Conservation (phyloP, 2,329 filamentous ascomycete species). For the Aspergillus pseudonomiae region DNA sequence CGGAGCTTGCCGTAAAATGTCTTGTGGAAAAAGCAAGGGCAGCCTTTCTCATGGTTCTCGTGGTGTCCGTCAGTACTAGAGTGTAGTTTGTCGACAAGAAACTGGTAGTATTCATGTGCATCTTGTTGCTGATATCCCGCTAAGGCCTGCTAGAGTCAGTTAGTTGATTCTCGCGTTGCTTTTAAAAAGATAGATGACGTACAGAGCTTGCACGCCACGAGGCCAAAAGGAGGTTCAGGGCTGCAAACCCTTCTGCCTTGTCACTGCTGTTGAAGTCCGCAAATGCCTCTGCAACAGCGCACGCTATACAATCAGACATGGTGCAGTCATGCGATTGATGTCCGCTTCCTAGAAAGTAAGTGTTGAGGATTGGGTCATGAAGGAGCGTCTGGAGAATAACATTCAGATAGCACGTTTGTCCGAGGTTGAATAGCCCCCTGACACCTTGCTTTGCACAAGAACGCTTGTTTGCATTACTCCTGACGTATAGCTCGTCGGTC, state of each 20-base stretch:
- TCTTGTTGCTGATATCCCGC: conserved; percentile 95
- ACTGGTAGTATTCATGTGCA: conserved; percentile 96
- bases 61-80: conserved; percentile 73
- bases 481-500: conserved; percentile 76
- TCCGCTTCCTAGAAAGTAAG: conserved; percentile 89
- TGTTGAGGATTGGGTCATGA: conserved; percentile 88
- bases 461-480: conserved; percentile 74
- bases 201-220: conserved; percentile 81
- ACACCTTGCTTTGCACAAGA: conserved; percentile 86
- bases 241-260: conserved; percentile 83
- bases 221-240: conserved; percentile 82
- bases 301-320: conserved; percentile 59
- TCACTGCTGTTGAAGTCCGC: conserved; percentile 64
- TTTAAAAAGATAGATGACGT: conserved; percentile 48
- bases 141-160: conserved; percentile 56
- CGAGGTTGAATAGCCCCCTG: conserved; percentile 93
- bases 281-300: conserved; percentile 65
- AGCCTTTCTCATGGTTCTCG: conserved; percentile 58
- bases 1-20: conserved; percentile 92
- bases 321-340: conserved; percentile 78
- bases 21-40: conserved; percentile 90
- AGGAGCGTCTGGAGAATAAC: conserved; percentile 92
- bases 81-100: conserved; percentile 88
- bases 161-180: background rate
- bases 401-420: conserved; percentile 98